Base-by-base conservation (phyloP, 257 asterid genomes). In the Gentiana dahurica region DNA sequence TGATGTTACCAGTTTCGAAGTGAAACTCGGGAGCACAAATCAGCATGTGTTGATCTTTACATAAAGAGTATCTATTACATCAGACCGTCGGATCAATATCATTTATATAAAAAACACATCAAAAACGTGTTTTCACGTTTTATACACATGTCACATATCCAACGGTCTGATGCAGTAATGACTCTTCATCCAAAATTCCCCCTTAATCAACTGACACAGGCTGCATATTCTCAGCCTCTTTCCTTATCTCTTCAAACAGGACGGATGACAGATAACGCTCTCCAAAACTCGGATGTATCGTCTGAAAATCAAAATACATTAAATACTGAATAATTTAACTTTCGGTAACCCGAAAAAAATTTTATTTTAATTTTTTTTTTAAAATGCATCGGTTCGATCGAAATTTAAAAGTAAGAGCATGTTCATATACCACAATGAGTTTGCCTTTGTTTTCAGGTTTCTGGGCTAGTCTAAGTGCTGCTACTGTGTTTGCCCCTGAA, bases 401-500 rank as follows among this genome's bases (percentile, higher is more conserved):
- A 10, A 48, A 7, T 24, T 24, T 24, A 2, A 36, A 24, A 12
- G 12, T 3, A 51, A 37, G 34, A 44, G 4, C 5, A 8, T 43
- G 34, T 61, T 68, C 81, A 34, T 83, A 91, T 83, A 91, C 97
- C 90, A 91, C 96, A 51, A 87, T 87, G 65, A 91, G 98, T 73
- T 87, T 91, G 58, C 95, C 97, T 72, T 83, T 79, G 80, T 91
- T 91, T 73, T 91, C 98, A 6, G 97, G 94, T 59, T 74, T 87
- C 54, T 54, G 73, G 13, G 97, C 98, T 15, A 91, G 93, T 13
- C 75, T 73, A 12, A 85, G 84, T 43, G 98, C 96, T 4, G 98
- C 96, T 48, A 87, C 94, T 3, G 96, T 91, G 64, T 91, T 91
- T 7, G 98, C 98, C 12, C 98, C 98, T 1, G 98, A 91, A 6